Percentiles rank a stretch among this genome's conserved stretches.
Conservation (phyloP, 2,329 filamentous ascomycete species). For the Aspergillus latus region DNA sequence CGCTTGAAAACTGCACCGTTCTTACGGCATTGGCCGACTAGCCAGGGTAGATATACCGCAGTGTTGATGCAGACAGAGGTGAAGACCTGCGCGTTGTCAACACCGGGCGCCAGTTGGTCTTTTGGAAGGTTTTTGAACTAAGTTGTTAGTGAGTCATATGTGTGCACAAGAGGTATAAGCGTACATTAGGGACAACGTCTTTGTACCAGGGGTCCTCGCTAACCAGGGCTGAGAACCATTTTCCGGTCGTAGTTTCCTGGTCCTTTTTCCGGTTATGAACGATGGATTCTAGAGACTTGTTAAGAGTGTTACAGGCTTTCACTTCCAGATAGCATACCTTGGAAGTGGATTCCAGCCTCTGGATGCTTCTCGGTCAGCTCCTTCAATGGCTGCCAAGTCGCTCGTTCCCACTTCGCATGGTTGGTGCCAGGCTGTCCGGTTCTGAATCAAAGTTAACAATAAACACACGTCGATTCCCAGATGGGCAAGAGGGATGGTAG, state of each 20-base stretch:
- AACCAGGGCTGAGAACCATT: constrained; percentile 68
- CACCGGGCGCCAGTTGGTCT: constrained; percentile 59
- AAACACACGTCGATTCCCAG: not conserved
- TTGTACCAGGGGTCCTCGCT: constrained; percentile 71
- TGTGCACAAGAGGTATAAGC: constrained; percentile 17
- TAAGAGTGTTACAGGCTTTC: no score
- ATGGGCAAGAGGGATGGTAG: not conserved
- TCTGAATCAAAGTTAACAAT: constrained; percentile 24
- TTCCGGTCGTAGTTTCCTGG: constrained; percentile 50
- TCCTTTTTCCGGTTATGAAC: constrained; percentile 67
- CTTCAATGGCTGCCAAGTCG: constrained; percentile 64
- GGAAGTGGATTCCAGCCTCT: constrained; percentile 78
- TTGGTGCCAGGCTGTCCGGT: constrained; percentile 40
- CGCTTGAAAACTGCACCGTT: constrained; percentile 69
- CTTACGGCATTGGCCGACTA: constrained; percentile 74
- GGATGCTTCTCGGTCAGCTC: constrained; percentile 64
- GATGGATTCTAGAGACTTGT: constrained; percentile 42
- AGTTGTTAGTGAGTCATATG: not conserved
- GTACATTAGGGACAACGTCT: constrained; percentile 66
- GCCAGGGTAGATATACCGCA: constrained; percentile 81
- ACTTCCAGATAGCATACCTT: constrained; percentile 50
- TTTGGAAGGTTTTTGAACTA: constrained; percentile 63
- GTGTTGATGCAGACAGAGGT: constrained; percentile 91
- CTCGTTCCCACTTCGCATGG: constrained; percentile 56
- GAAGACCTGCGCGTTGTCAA: constrained; percentile 72